Conservation (phyloP, 768 basidiomycete species). For the Mycena haematopus region DNA sequence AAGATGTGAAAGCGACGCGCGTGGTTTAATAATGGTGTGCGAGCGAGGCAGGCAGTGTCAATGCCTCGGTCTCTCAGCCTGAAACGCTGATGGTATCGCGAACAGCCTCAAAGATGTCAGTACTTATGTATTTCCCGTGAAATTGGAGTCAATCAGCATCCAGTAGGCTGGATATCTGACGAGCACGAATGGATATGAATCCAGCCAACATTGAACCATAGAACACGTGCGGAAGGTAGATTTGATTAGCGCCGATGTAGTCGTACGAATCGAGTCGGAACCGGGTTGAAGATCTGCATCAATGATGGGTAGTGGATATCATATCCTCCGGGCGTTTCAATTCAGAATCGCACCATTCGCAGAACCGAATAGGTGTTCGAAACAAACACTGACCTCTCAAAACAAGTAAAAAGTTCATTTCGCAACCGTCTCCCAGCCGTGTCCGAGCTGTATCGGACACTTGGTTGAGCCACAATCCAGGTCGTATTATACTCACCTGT, state of each 20-base stretch:
- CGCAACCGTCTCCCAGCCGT: neutral
- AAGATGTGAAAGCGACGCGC: neutral
- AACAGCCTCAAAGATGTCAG: conserved; percentile 25
- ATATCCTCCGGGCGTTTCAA: no score
- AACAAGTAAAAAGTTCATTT: neutral
- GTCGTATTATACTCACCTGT: neutral
- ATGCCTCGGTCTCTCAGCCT: conserved; percentile 4
- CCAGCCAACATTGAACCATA: neutral
- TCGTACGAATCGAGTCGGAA: no score
- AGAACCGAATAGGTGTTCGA: no score
- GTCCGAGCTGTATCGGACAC: neutral
- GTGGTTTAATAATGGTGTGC: neutral
- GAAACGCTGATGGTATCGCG: conserved; percentile 26
- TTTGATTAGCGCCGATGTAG: neutral
- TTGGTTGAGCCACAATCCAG: neutral
- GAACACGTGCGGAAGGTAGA: neutral
- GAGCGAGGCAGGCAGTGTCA: neutral
- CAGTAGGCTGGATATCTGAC: conserved; percentile 3
- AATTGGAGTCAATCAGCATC: conserved; percentile 7
- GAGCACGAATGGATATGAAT: neutral
- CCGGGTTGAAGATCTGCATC: neutral
- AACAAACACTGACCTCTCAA: neutral
- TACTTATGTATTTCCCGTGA: conserved; percentile 1
- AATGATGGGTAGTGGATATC: neutral
- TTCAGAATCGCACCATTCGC: no score